Evolutionary conservation across 73 alveolate genomes (phyloP), one percentile per base, ranked within the genome.

Genomic region (Stentor coeruleus): DNA sequence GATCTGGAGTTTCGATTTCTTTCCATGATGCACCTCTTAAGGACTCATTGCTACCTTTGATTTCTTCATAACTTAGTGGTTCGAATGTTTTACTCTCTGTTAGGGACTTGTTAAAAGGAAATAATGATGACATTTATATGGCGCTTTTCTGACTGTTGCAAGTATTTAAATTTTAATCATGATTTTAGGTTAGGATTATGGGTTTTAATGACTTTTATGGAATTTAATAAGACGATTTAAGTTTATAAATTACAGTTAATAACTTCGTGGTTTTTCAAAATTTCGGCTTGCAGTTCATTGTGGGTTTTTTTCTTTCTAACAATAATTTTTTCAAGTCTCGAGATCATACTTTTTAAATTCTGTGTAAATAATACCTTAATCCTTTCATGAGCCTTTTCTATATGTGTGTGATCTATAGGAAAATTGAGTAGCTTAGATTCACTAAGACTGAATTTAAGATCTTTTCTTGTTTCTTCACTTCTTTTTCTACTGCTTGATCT

Each of bases 1-100:
- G 66, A 20, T 49, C 20, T 20, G 66, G 66, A 20, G 66, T 49
- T 49, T 11, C 28, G 66, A 49, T 11, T 6, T 49, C 66, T 49
- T 49, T 49, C 66, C 66, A 49, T 49, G 66, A 49, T 49, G 66
- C 66, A 20, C 66, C 66, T 49, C 20, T 49, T 49, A 49, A 11
- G 6, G 66, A 49, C 66, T 49, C 66, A 20, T 49, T 20, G 20
- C 28, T 49, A 20, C 66, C 66, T 49, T 49, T 49, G 6, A 49
- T 49, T 6, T 49, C 66, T 6, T 49, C 66, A 20, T 49, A 49
- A 20, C 20, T 49, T 49, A 49, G 20, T 6, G 66, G 6, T 20
- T 49, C 66, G 66, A 49, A 49, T 6, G 6, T 49, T 49, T 49
- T 49, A 49, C 66, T 49, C 20, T 49, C 66, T 49, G 66, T 20